phyloP scores from a whole-genome alignment of 768 basidiomycete species.

The Mycena maculata region DNA sequence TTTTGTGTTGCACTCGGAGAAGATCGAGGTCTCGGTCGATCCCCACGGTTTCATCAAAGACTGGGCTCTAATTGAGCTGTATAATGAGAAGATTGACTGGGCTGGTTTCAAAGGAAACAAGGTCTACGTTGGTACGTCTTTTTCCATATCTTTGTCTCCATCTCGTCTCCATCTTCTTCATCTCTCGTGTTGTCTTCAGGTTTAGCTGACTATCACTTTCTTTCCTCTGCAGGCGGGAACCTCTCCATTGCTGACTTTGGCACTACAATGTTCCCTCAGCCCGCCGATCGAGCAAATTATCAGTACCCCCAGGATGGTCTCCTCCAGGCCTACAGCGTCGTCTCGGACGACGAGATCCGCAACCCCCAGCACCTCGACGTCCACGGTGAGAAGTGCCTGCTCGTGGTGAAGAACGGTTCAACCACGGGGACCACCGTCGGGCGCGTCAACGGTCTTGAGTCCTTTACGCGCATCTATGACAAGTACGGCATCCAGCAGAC shows the following conservation, averaged over 20 bases:
- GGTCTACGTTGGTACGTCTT: constrained; percentile 42
- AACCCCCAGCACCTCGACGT: constrained; percentile 38
- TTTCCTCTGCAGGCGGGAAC: constrained; percentile 37
- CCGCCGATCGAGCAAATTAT: constrained; percentile 33
- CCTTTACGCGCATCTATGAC: constrained; percentile 39
- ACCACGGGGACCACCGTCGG: constrained; percentile 45
- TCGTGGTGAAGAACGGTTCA: constrained; percentile 45
- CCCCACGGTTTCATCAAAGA: constrained; percentile 45
- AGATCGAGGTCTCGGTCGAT: constrained; percentile 40
- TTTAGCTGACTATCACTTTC: background rate
- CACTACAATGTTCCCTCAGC: constrained; percentile 41
- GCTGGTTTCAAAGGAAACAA: constrained; percentile 48
- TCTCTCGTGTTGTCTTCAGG: constrained; percentile 6
- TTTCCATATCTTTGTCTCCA: constrained; percentile 12
- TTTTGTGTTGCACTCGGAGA: constrained; percentile 44
- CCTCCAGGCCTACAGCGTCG: constrained; percentile 35
- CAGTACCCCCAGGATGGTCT: constrained; percentile 42
- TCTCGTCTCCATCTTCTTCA: constrained; percentile 15
- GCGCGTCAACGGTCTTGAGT: constrained; percentile 41
- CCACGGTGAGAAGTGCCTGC: constrained; percentile 37
- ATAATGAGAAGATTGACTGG: constrained; percentile 47
- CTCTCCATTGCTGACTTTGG: constrained; percentile 35
- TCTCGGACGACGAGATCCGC: constrained; percentile 40
- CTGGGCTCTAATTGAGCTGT: constrained; percentile 48
- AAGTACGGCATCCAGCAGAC: constrained; percentile 22